These are phyloP conservation scores for Amaranthus hypochondriacus DNA, from an alignment of 148 eudicot genomes.

Conservation along the genomic window DNA sequence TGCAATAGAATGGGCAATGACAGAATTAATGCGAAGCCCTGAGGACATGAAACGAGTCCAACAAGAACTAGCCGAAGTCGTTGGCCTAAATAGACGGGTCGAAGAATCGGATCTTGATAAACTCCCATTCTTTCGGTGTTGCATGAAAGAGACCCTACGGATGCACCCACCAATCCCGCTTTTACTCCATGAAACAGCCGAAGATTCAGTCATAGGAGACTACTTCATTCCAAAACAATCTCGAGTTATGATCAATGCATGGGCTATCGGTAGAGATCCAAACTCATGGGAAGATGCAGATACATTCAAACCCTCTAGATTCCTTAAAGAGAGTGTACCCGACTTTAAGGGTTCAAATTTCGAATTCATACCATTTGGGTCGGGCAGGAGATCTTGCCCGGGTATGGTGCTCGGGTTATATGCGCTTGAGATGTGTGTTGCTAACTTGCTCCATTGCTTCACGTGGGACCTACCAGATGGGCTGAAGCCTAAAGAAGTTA, in stretches of 20 bases:
- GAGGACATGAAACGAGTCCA: constrained; percentile 58
- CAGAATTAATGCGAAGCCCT: constrained; percentile 56
- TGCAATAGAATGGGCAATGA: constrained; percentile 78
- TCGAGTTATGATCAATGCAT: constrained; percentile 54
- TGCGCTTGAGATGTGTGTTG: constrained; percentile 63
- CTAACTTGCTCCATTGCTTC: constrained; percentile 52
- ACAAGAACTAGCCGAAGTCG: constrained; percentile 48
- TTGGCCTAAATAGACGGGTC: constrained; percentile 46
- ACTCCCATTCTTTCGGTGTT: constrained; percentile 47
- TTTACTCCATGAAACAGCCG: constrained; percentile 64
- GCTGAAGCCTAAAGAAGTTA: constrained; percentile 58
- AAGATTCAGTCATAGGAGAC: constrained; percentile 40
- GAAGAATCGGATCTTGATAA: constrained; percentile 65
- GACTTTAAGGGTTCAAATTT: constrained; percentile 62
- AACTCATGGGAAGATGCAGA: constrained; percentile 50
- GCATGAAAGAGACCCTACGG: constrained; percentile 58
- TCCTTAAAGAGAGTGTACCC: constrained; percentile 43
- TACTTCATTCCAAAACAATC: constrained; percentile 47
- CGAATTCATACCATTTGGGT: constrained; percentile 71
- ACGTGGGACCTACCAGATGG: constrained; percentile 69
- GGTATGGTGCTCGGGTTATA: constrained; percentile 74
- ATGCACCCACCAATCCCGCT: constrained; percentile 77
- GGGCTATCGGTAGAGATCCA: constrained; percentile 56
- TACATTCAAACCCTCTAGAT: constrained; percentile 42
- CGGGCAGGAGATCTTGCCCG: constrained; percentile 76